Percentiles rank a stretch among this genome's conserved stretches.
Evolutionary conservation across 2,329 filamentous ascomycete species (phyloP).

Genomic region (Coniochaeta sp.): DNA sequence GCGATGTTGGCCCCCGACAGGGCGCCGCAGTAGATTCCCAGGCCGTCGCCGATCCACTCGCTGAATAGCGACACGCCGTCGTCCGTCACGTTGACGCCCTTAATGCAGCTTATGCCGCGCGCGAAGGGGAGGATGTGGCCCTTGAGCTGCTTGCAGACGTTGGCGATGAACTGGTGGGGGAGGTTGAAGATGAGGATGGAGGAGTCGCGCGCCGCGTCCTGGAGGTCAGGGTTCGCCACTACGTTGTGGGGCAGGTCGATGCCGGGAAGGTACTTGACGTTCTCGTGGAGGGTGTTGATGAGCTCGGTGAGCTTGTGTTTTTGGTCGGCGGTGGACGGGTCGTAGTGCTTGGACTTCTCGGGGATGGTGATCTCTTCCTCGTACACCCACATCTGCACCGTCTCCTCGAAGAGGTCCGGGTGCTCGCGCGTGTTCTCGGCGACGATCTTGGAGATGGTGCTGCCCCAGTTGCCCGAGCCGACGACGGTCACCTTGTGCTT

Average conservation of each 20-base stretch:
- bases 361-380: constrained; percentile 81
- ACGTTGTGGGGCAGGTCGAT: constrained; percentile 79
- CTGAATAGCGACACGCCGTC: constrained; percentile 85
- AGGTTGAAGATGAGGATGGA: constrained; percentile 94
- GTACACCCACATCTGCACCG: constrained; percentile 98
- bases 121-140: constrained; percentile 90
- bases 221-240: constrained; percentile 73
- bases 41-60: constrained; percentile 83
- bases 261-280: constrained; percentile 94
- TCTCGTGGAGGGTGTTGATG: constrained; percentile 92
- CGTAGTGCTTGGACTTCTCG: constrained; percentile 66
- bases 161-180: constrained; percentile 90
- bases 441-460: constrained; percentile 93
- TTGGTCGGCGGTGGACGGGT: constrained; percentile 52
- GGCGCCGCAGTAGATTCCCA: constrained; percentile 95
- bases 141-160: constrained; percentile 74
- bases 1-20: constrained; percentile 96
- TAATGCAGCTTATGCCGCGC: constrained; percentile 93
- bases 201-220: constrained; percentile 73
- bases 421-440: constrained; percentile 83
- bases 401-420: constrained; percentile 73
- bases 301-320: constrained; percentile 82
- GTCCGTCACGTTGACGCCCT: constrained; percentile 89
- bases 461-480: constrained; percentile 97
- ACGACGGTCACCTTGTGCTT: constrained; percentile 92